phyloP scores from a whole-genome alignment of 1,284 basidiomycete species.

The Blastosporella zonata region DNA sequence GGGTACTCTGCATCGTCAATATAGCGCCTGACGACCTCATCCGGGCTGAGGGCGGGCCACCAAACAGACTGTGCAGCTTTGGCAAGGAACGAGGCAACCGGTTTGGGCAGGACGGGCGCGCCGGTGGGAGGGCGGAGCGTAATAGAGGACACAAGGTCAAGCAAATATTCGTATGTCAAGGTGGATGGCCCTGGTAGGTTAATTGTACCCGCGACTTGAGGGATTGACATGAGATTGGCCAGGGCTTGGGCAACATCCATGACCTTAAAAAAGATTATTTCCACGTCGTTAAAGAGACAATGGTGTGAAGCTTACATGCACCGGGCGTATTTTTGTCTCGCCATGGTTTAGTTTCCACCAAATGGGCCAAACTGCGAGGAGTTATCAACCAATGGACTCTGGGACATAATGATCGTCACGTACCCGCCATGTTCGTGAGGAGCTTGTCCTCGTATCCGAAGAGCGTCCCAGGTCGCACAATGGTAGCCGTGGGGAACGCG shows the following conservation, averaged over 20 bases:
- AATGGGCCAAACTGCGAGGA: conserved; percentile 77
- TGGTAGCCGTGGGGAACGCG: conserved; percentile 86
- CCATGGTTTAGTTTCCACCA: conserved; percentile 93
- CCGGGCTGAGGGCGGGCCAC: conserved; percentile 93
- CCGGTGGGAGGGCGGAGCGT: conserved; percentile 72
- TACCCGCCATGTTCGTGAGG: conserved; percentile 89
- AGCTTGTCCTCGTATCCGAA: conserved; percentile 96
- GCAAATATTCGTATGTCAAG: conserved; percentile 82
- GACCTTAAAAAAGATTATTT: conserved; percentile 47
- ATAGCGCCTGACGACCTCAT: conserved; percentile 88
- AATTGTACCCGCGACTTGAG: conserved; percentile 65
- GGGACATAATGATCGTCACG: conserved; percentile 31
- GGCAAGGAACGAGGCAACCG: conserved; percentile 66
- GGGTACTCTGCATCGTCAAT: conserved; percentile 75
- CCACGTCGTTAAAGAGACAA: conserved; percentile 10
- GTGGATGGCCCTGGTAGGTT: conserved; percentile 88
- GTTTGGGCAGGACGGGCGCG: conserved; percentile 78
- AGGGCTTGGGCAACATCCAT: conserved; percentile 94
- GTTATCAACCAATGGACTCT: conserved; percentile 19
- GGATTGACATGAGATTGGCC: conserved; percentile 70
- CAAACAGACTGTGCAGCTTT: conserved; percentile 73
- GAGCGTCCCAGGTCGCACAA: conserved; percentile 84
- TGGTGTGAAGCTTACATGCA: conserved; percentile 67
- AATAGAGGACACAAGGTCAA: conserved; percentile 79
- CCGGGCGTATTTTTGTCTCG: conserved; percentile 85